A percentile compares a stretch with the other conserved stretches of the same genome.
phyloP scores from a whole-genome alignment of 179 eudicot genomes.

The Silene noctiflora region DNA sequence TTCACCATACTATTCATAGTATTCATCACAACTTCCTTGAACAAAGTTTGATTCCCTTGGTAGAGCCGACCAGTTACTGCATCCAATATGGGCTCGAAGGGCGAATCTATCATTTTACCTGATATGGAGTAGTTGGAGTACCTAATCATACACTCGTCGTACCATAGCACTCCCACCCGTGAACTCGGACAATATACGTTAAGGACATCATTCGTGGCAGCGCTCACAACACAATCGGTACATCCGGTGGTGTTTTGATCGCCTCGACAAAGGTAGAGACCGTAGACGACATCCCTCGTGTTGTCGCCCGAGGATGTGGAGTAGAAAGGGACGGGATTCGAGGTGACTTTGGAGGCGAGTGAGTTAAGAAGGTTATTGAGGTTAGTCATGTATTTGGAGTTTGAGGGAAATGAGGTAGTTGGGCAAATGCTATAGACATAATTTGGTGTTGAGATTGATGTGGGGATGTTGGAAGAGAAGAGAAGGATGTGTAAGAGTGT shows the following conservation, averaged over 20 bases:
- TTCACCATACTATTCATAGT: conserved; percentile 7
- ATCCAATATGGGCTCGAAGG: not conserved
- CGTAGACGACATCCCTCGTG: conserved; percentile 12
- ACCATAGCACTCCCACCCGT: conserved; percentile 18
- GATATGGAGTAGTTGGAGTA: conserved; percentile 17
- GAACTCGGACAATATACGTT: conserved; percentile 18
- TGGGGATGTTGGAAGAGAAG: not conserved
- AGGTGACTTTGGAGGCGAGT: conserved; percentile 18
- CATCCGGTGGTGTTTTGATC: conserved; percentile 23
- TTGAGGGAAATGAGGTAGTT: conserved; percentile 11
- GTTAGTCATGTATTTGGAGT: conserved; percentile 8
- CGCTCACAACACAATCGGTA: conserved; percentile 26
- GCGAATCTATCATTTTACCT: not conserved
- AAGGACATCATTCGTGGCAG: conserved; percentile 8
- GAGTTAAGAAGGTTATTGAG: conserved; percentile 16
- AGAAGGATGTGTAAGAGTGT: not conserved
- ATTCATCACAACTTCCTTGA: not conserved
- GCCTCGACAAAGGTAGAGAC: conserved; percentile 41
- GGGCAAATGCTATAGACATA: conserved; percentile 8
- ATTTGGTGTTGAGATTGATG: conserved; percentile 11
- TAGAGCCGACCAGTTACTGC: not conserved
- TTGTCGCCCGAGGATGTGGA: not conserved
- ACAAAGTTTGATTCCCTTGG: conserved; percentile 13
- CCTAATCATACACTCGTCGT: conserved; percentile 28
- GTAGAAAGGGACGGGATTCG: conserved; percentile 16